Percentiles rank a stretch among this genome's conserved stretches.
These are phyloP conservation scores for Boletus barrowsii DNA, from an alignment of 768 basidiomycete species.

Conservation along the genomic window DNA sequence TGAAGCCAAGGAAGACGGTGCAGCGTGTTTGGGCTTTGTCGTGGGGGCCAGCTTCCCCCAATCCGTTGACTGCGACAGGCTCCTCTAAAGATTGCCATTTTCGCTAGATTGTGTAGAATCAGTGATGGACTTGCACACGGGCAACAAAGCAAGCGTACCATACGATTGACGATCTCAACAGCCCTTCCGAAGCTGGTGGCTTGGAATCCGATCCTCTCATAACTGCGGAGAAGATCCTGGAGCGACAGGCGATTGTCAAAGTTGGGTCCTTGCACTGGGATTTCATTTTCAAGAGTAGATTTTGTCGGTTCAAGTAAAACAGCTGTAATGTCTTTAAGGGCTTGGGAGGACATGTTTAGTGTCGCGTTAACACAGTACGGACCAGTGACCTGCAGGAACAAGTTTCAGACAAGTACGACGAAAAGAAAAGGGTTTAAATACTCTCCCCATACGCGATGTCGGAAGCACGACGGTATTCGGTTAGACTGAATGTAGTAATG, in stretches of 20 bases:
- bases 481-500: background rate
- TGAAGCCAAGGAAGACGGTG: background rate
- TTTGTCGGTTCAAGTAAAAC: background rate
- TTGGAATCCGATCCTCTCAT: background rate
- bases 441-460: background rate
- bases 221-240: background rate
- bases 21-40: background rate
- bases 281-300: background rate
- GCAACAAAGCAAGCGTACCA: background rate
- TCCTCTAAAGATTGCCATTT: background rate
- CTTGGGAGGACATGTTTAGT: background rate
- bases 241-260: background rate
- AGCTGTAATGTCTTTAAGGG: background rate
- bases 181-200: background rate
- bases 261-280: background rate
- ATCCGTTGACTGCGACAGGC: background rate
- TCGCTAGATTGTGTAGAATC: background rate
- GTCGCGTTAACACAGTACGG: background rate
- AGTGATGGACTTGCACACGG: background rate
- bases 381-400: too few relatives aligned
- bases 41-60: background rate
- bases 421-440: background rate
- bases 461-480: background rate
- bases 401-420: background rate
- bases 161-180: background rate